Base-by-base conservation (phyloP, 148 eudicot species). In the Oxyria digyna region DNA sequence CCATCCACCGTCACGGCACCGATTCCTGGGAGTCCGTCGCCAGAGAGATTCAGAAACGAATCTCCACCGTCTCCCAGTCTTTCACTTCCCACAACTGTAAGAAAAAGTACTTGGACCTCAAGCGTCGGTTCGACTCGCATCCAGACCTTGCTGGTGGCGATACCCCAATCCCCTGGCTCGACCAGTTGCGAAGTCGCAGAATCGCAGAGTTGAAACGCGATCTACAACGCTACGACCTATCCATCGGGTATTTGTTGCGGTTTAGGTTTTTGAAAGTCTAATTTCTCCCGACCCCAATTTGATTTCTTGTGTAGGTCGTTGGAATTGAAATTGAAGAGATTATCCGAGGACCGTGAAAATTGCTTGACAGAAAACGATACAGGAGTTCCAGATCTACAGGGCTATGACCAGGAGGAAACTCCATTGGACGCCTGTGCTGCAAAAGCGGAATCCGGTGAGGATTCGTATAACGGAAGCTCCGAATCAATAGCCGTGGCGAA, bases 281-380 rank as follows among this genome's bases (percentile, higher is more conserved):
- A 17, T 43, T 45, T 21, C 17, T 14, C 15, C 42, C 12, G 8
- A 35, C 14, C 32, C 42, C 21, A 38, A 49, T 4, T 3, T 0
- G 3, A 4, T n/a, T 20, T 4, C 10, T n/a, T 70, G 14, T 32
- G 38, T 76, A 87, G 89, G 81, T 83, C 89, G 29, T 76, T 88
- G 81, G 82, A 88, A 68, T 78, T 55, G 71, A 84, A 85, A 78
- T 89, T 88, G 80, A 88, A 85, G 78, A 83, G 68, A 74, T 77
- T 88, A 74, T 70, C 77, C 49, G 85, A 88, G 66, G 93, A 87
- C 75, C 72, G 77, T 46, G 89, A 83, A n/a, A 54, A 68, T 52
- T 50, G 62, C 21, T 23, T 35, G 26, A 75, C 24, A 7, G 67
- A 63, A 38, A 69, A 33, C 37, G 73, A 35, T 15, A n/a, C 40